These are phyloP conservation scores for Backusella sp. DNA, from an alignment of 192 early-diverging fungal genomes.

Conservation along the genomic window DNA sequence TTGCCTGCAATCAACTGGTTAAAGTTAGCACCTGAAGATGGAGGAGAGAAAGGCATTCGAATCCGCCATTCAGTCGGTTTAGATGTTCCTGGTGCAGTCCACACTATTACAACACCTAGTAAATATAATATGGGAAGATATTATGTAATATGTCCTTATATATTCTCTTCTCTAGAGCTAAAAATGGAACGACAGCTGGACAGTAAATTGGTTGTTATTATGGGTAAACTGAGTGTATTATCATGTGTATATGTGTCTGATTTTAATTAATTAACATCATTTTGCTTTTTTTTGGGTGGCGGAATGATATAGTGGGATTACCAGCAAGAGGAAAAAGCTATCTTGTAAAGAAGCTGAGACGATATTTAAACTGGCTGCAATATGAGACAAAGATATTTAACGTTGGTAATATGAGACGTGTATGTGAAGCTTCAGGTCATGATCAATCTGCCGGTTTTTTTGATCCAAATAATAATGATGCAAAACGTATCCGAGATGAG, in stretches of 20 bases:
- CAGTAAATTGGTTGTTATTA: conserved; percentile 90
- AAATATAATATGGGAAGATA: neutral
- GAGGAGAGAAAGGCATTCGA: neutral
- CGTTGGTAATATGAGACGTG: conserved; percentile 91
- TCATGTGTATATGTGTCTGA: neutral
- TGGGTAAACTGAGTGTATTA: conserved; percentile 55
- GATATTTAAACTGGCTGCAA: conserved; percentile 82
- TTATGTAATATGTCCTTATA: neutral
- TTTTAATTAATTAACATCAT: neutral
- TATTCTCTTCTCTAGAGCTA: conserved; percentile 25
- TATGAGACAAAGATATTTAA: conserved; percentile 89
- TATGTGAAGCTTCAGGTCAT: conserved; percentile 44
- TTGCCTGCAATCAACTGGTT: neutral
- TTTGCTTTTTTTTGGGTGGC: conserved; percentile 11
- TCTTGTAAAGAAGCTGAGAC: conserved; percentile 92
- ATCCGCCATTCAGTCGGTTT: conserved; percentile 34
- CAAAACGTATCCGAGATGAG: conserved; percentile 76
- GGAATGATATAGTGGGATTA: conserved; percentile 67
- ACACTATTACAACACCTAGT: conserved; percentile 46
- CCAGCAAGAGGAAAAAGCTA: conserved; percentile 96
- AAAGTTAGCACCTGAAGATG: neutral
- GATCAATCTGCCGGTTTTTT: conserved; percentile 88
- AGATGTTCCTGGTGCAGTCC: conserved; percentile 52
- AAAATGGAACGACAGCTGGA: conserved; percentile 71
- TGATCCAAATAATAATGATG: conserved; percentile 84